Base-by-base conservation (phyloP, 2,329 filamentous ascomycete genomes). In the Trichoderma atroviride region DNA sequence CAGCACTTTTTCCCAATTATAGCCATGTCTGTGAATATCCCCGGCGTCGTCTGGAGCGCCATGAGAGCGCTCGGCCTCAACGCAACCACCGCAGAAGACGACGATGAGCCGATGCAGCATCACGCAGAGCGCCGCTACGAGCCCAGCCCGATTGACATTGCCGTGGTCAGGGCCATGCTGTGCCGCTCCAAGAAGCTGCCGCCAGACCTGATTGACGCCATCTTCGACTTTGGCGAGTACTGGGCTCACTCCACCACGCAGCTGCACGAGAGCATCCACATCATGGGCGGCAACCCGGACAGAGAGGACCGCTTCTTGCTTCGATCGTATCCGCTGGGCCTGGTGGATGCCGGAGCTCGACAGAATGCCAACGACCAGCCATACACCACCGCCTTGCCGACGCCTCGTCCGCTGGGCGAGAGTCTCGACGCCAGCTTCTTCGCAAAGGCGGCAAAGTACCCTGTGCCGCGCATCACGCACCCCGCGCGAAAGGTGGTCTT, bases 401-500 rank as follows among this genome's bases (percentile, higher is more conserved):
- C 73, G 40, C 78, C 79, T 1, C 69, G 68, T 1, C 75, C 76
- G 0, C 67, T 78, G 1, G 50, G 65, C 5, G 73, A 70, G 7
- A 77, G 79, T 56, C 74, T 76, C 27, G 74, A 79, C 13, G 58
- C 73, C 9, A 35, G 55, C 0, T 78, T 74, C 67, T 82, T 81
- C 67, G 71, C 74, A 0, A 74, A 72, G 60, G 63, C 84, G 43
- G 77, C 80, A 57, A 76, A 79, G 9, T 81, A 82, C 7, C 80
- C 81, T 1, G 77, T 79, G 0, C 80, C 83, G 0, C 75, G 75
- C 1, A 75, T 87, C 1, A 75, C 81, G 3, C 78, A 82, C 63
- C 87, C 88, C 0, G 87, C 86, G 62, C 84, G 87, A 43, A 90
- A 88, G 76, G 82, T 91, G 24, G 84, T 89, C 27, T 91, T 91